A percentile compares a stretch with the other conserved stretches of the same genome.
Conservation (phyloP, 176 grass and related monocot species). For the Urochloa ruziziensis region DNA sequence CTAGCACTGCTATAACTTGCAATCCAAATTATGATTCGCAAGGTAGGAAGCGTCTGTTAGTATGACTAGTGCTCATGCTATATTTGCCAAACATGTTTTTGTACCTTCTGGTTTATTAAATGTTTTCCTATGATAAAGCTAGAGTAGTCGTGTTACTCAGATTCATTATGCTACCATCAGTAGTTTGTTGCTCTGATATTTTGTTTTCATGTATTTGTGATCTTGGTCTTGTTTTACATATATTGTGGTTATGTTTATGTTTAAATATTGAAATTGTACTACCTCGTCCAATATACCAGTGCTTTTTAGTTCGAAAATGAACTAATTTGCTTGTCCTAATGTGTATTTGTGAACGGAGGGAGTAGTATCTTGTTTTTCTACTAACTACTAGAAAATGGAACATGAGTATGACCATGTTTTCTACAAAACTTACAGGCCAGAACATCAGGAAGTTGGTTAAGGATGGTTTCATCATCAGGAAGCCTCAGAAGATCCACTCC, state of each 20-base stretch:
- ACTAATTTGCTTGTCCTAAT: no score
- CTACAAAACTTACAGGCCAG: background rate
- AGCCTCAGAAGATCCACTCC: constrained; percentile 26
- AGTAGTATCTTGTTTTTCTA: no score
- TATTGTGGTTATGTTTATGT: background rate
- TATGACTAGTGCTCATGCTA: no score
- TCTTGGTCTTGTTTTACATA: background rate
- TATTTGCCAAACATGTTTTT: background rate
- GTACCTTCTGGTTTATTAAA: background rate
- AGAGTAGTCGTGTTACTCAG: background rate
- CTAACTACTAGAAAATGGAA: no score
- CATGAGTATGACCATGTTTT: background rate
- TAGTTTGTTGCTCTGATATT: background rate
- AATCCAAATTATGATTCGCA: background rate
- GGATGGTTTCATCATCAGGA: constrained; percentile 24
- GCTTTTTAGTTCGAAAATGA: no score
- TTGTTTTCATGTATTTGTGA: background rate
- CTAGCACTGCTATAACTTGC: background rate
- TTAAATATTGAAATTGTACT: background rate
- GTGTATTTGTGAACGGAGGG: no score
- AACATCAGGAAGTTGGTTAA: constrained; percentile 8
- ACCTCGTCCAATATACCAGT: no score
- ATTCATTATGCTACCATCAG: background rate
- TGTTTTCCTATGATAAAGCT: no score
- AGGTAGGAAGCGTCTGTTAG: background rate